Percentiles rank a stretch among this genome's conserved stretches.
phyloP scores from a whole-genome alignment of 306 rosid genomes.

The Benincasa hispida region DNA sequence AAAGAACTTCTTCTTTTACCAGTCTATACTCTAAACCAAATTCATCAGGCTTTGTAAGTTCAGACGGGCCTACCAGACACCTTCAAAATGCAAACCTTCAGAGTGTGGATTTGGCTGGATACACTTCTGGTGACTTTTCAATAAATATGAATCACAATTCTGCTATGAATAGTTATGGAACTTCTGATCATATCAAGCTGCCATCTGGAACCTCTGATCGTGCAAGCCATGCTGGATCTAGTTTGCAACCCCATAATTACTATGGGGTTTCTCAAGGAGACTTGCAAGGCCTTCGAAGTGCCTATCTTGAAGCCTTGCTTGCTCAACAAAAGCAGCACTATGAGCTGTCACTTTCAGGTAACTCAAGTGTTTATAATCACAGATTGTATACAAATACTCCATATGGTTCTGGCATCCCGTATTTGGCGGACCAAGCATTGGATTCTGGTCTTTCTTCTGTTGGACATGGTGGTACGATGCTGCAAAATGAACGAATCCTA shows the following conservation, averaged over 20 bases:
- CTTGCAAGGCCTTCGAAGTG: slow-evolving; percentile 54
- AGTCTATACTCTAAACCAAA: slow-evolving; percentile 44
- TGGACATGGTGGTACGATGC: slow-evolving; percentile 46
- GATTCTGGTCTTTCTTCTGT: slow-evolving; percentile 41
- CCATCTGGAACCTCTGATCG: slow-evolving; percentile 53
- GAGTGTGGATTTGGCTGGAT: slow-evolving; percentile 30
- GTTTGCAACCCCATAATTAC: slow-evolving; percentile 42
- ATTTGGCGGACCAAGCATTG: slow-evolving; percentile 43
- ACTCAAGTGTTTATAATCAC: slow-evolving; percentile 42
- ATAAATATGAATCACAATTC: slow-evolving; percentile 34
- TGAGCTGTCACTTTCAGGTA: slow-evolving; percentile 55
- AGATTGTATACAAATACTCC: slow-evolving; percentile 45
- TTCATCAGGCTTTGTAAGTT: slow-evolving; percentile 38
- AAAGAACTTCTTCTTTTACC: slow-evolving; percentile 59
- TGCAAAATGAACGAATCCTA: slow-evolving; percentile 47
- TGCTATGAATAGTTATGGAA: slow-evolving; percentile 26
- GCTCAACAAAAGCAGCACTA: slow-evolving; percentile 66
- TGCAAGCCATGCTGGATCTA: slow-evolving; percentile 30
- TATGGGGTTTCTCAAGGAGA: slow-evolving; percentile 44
- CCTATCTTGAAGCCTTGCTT: slow-evolving; percentile 62
- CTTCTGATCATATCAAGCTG: slow-evolving; percentile 32
- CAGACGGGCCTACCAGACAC: slow-evolving; percentile 22
- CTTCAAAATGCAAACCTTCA: slow-evolving; percentile 27
- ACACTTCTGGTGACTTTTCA: slow-evolving; percentile 32
- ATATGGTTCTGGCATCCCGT: slow-evolving; percentile 51